Evolutionary conservation across 2,329 filamentous ascomycete genomes (phyloP).

Genomic region (Zopfia rhizophila): DNA sequence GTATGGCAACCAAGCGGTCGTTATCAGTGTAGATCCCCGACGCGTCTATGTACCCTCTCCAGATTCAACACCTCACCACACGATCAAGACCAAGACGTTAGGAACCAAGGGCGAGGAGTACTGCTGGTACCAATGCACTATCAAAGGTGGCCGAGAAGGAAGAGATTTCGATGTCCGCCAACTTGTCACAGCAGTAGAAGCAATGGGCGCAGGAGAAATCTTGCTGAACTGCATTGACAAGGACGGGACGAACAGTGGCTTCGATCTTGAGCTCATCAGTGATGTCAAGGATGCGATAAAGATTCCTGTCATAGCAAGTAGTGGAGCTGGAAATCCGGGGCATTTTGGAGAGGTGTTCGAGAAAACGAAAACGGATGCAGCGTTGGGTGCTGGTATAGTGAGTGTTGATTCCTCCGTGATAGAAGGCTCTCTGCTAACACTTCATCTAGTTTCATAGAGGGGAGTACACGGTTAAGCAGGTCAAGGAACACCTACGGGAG

Average conservation of each 20-base stretch:
- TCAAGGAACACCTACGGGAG: slow-evolving; percentile 82
- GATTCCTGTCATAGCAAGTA: slow-evolving; percentile 95
- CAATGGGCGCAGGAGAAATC: slow-evolving; percentile 94
- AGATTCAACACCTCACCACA: slow-evolving; percentile 77
- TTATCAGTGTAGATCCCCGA: slow-evolving; percentile 94
- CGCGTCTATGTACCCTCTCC: slow-evolving; percentile 82
- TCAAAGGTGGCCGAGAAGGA: slow-evolving; percentile 94
- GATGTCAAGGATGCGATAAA: slow-evolving; percentile 87
- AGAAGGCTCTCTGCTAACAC: slow-evolving; percentile 19
- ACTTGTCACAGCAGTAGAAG: slow-evolving; percentile 87
- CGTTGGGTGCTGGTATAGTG: slow-evolving; percentile 91
- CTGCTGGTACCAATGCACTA: slow-evolving; percentile 98
- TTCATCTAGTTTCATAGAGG: slow-evolving; percentile 81
- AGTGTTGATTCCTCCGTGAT: slow-evolving; percentile 38
- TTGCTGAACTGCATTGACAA: slow-evolving; percentile 97
- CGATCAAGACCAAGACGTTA: slow-evolving; percentile 73
- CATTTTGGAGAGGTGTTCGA: slow-evolving; percentile 94
- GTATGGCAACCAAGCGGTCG: slow-evolving; percentile 96
- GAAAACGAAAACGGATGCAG: slow-evolving; percentile 87
- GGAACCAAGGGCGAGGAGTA: slow-evolving; percentile 81
- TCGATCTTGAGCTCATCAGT: slow-evolving; percentile 89
- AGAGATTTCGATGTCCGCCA: slow-evolving; percentile 92
- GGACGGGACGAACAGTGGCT: slow-evolving; percentile 93
- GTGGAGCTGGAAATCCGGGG: slow-evolving; percentile 84
- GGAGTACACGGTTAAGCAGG: slow-evolving; percentile 93